Conservation (phyloP, 2,329 filamentous ascomycete species). For the Kalmusia sp. region DNA sequence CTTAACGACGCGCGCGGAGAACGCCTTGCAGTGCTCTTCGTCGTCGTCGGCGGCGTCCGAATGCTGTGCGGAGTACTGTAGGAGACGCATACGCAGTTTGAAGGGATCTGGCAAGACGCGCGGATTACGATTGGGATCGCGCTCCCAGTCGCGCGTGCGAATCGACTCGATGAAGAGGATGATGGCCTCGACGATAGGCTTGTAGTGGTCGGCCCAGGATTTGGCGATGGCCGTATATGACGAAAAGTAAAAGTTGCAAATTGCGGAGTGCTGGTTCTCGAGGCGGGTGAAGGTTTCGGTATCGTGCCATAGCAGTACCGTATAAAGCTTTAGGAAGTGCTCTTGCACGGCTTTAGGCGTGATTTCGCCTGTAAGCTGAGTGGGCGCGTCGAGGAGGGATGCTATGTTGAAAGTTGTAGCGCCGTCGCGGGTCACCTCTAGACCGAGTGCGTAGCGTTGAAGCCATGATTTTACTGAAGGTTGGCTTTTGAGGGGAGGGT, state of each 20-base stretch:
- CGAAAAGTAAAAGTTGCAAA: no score
- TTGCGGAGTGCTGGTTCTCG: slow-evolving; percentile 2
- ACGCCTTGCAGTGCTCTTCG: slow-evolving; percentile 22
- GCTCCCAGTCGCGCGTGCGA: slow-evolving; percentile 31
- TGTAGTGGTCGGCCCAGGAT: slow-evolving; percentile 21
- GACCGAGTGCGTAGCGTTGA: slow-evolving; percentile 22
- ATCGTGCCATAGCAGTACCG: slow-evolving; percentile 17
- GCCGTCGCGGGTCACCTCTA: neutral
- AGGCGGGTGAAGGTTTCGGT: neutral
- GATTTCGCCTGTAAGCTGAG: slow-evolving; percentile 7
- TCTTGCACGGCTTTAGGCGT: slow-evolving; percentile 21
- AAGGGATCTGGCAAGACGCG: slow-evolving; percentile 34
- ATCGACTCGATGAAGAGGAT: slow-evolving; percentile 24
- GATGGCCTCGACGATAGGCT: slow-evolving; percentile 25
- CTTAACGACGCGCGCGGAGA: slow-evolving; percentile 22
- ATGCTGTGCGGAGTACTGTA: slow-evolving; percentile 26
- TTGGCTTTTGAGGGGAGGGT: slow-evolving; percentile 9
- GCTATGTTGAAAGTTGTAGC: neutral
- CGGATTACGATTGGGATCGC: slow-evolving; percentile 22
- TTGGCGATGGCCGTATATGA: neutral
- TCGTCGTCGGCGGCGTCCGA: neutral
- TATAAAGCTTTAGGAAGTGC: slow-evolving; percentile 25
- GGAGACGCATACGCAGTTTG: slow-evolving; percentile 29
- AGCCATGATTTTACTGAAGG: slow-evolving; percentile 31
- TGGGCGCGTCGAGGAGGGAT: neutral